phyloP scores from a whole-genome alignment of 2,329 filamentous ascomycete species.

The Xylariaceae sp. region DNA sequence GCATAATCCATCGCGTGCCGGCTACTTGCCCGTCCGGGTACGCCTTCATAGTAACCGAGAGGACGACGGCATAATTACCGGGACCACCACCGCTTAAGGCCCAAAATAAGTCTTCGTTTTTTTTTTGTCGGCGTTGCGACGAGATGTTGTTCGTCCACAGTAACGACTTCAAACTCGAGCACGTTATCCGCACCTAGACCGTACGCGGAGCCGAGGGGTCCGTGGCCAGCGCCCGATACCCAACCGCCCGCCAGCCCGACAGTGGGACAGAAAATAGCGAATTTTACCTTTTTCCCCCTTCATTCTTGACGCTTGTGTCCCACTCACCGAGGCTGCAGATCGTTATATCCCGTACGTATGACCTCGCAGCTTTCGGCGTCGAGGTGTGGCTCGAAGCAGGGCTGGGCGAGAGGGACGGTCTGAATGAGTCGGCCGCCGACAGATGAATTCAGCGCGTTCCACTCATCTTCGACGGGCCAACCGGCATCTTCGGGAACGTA shows the following conservation, averaged over 20 bases:
- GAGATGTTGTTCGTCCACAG: too few species aligned
- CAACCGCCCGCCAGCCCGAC: too few species aligned
- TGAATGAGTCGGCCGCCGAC: constrained; percentile 49
- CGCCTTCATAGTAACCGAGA: constrained; percentile 1
- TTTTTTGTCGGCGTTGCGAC: constrained; percentile 16
- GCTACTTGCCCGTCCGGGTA: background rate
- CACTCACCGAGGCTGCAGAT: too few species aligned
- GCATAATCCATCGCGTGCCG: background rate
- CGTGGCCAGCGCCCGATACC: too few species aligned
- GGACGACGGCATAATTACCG: constrained; percentile 53
- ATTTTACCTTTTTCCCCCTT: too few species aligned
- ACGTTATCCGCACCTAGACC: too few species aligned
- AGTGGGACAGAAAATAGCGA: too few species aligned
- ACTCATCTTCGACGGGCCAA: constrained; percentile 25
- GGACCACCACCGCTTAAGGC: constrained; percentile 53
- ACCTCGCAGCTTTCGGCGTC: too few species aligned
- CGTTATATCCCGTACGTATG: too few species aligned
- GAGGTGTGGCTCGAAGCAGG: constrained; percentile 46
- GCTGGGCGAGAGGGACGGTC: constrained; percentile 48
- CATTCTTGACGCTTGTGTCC: too few species aligned
- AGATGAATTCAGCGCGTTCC: constrained; percentile 46
- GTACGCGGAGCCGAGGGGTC: too few species aligned
- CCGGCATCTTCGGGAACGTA: constrained; percentile 23
- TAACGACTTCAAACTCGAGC: too few species aligned
- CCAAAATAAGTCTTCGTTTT: constrained; percentile 56